Percentiles rank a stretch among this genome's conserved stretches.
These are phyloP conservation scores for Amanita muscaria DNA, from an alignment of 768 basidiomycete species.

Conservation along the genomic window DNA sequence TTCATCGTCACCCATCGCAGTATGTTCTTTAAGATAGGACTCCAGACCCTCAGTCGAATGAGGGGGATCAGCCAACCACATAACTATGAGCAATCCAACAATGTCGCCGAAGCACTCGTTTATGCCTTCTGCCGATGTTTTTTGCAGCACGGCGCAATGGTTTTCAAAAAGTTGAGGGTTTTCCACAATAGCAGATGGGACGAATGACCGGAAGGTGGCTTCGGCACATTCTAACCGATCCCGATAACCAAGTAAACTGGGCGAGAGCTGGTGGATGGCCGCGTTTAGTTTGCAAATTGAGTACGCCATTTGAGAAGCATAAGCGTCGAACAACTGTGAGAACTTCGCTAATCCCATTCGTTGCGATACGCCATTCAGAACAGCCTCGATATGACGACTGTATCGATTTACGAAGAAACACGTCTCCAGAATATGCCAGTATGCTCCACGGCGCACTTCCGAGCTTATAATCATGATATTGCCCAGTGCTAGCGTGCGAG, in stretches of 20 bases:
- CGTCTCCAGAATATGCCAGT: conserved; percentile 82
- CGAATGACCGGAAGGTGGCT: conserved; percentile 57
- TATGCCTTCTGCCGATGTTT: conserved; percentile 40
- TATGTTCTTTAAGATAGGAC: conserved; percentile 22
- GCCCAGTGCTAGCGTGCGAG: conserved; percentile 58
- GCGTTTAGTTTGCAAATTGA: conserved; percentile 44
- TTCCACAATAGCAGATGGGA: conserved; percentile 52
- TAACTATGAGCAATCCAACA: conserved; percentile 51
- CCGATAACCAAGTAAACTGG: conserved; percentile 66
- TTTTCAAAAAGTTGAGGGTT: conserved; percentile 25
- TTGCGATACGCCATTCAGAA: conserved; percentile 53
- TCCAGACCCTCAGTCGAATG: conserved; percentile 23
- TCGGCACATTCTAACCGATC: conserved; percentile 59
- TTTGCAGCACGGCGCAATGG: conserved; percentile 57
- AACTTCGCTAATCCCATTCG: conserved; percentile 58
- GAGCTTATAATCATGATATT: conserved; percentile 78
- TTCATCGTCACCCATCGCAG: conserved; percentile 22
- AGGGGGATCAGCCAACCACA: conserved; percentile 29
- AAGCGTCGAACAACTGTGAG: conserved; percentile 64
- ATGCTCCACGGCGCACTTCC: conserved; percentile 67
- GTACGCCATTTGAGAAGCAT: conserved; percentile 67
- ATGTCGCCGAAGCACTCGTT: conserved; percentile 61
- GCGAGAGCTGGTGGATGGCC: conserved; percentile 58
- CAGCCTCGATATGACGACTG: conserved; percentile 33
- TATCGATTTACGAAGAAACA: conserved; percentile 34